These are phyloP conservation scores for Glonium stellatum DNA, from an alignment of 495 filamentous ascomycete genomes.

Conservation along the genomic window DNA sequence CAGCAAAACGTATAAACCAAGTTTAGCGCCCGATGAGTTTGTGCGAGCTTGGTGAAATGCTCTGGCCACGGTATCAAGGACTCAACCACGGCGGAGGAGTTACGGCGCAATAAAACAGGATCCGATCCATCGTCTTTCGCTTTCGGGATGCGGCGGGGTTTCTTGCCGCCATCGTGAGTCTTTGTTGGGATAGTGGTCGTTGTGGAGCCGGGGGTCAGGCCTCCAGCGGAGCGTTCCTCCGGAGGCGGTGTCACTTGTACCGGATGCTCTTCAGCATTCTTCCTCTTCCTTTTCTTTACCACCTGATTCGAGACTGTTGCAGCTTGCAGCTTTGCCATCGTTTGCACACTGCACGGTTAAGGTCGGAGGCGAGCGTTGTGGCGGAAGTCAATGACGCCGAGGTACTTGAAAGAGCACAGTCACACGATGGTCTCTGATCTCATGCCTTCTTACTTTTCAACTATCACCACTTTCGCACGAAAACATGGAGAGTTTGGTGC, in stretches of 20 bases:
- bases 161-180: constrained; percentile 49
- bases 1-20: constrained; percentile 91
- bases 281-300: constrained; percentile 51
- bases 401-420: no score
- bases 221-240: constrained; percentile 3
- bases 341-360: no score
- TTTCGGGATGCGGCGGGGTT: constrained; percentile 38
- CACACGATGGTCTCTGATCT: no score
- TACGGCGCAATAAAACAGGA: constrained; percentile 35
- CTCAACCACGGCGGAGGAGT: constrained; percentile 42
- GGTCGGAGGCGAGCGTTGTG: no score
- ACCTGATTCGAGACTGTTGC: constrained; percentile 49
- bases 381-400: no score
- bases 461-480: no score
- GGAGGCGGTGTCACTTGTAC: not conserved
- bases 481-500: no score
- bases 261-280: constrained; percentile 26
- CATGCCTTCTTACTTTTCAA: no score
- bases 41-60: constrained; percentile 62
- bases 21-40: constrained; percentile 79
- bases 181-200: constrained; percentile 45
- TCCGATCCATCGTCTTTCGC: constrained; percentile 21
- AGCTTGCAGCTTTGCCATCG: constrained; percentile 51
- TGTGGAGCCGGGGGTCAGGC: constrained; percentile 13
- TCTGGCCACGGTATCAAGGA: constrained; percentile 62